Evolutionary conservation across 805 yeast genomes (phyloP).

Genomic region (Candida vaughaniae): DNA sequence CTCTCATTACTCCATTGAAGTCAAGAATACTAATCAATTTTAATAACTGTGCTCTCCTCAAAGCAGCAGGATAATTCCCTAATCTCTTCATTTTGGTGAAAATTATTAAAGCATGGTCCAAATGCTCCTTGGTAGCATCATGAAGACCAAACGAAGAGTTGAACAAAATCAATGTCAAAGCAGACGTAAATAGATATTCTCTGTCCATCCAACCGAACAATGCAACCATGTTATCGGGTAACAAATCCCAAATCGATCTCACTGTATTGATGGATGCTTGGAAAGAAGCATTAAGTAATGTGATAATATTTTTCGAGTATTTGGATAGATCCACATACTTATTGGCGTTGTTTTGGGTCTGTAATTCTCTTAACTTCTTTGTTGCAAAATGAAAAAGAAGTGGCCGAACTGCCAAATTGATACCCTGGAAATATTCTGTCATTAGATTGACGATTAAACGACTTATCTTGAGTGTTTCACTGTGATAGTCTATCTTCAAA

Average conservation of each 20-base stretch:
- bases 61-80: constrained; percentile 79
- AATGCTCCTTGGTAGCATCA: constrained; percentile 66
- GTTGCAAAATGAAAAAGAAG: constrained; percentile 73
- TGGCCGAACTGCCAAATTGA: constrained; percentile 77
- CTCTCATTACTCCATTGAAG: constrained; percentile 63
- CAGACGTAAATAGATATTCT: constrained; percentile 74
- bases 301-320: constrained; percentile 66
- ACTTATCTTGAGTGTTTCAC: constrained; percentile 54
- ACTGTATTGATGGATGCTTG: constrained; percentile 79
- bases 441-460: constrained; percentile 70
- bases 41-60: constrained; percentile 68
- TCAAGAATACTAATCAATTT: constrained; percentile 65
- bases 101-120: constrained; percentile 68
- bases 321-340: constrained; percentile 63
- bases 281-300: constrained; percentile 70
- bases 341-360: constrained; percentile 38
- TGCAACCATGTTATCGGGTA: constrained; percentile 81
- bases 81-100: constrained; percentile 74
- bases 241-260: constrained; percentile 68
- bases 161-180: constrained; percentile 69
- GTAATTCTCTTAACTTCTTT: constrained; percentile 54
- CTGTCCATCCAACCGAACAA: constrained; percentile 85
- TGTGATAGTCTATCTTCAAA: constrained; percentile 60
- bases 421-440: constrained; percentile 83
- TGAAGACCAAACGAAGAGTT: constrained; percentile 82